Base-by-base conservation (phyloP, 352 stramenopile species). In the Phytopythium chamaehyphon region DNA sequence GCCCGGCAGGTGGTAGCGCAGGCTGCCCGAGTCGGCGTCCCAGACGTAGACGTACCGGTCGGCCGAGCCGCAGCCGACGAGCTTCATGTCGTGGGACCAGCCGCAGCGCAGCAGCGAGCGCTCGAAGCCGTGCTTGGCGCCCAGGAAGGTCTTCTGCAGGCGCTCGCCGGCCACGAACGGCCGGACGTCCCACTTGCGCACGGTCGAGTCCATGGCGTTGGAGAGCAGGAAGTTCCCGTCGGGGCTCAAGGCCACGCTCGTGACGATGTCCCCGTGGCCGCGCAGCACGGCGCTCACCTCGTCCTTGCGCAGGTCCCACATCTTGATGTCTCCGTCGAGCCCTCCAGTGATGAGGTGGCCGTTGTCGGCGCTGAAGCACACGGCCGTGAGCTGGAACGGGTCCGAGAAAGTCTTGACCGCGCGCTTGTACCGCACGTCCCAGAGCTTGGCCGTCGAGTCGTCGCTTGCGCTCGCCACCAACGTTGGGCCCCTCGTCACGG, bases 21-120 rank as follows among this genome's bases (percentile, higher is more conserved):
- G 77, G 56, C 95, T 84, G 5, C 83, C 73, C 47, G 82, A 90
- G 26, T 93, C 74, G 48, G 90, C 80, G 67, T 98, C 95, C 93
- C 93, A 98, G 55, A 98, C 83, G 73, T 98, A 96, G 61, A 98
- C 94, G 54, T 92, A 85, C 38, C 86, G 76, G 70, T 98, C 90
- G 3, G 90, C 85, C 35, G 84, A 96, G n/a, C 89, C 90, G 52
- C 76, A 86, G 22, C 75, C 79, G 15, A 98, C 88, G 57, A 88
- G 85, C 18, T 71, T 76, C 76, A 92, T 90, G 65, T 96, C 83
- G 18, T 67, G 49, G 26, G 87, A 97, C 93, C 93, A 98, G 16
- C 87, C 70, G 58, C 87, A 93, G 54, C 93, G 92, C 47, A 98
- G 90, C 40, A 98, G 68, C 54, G 91, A 95, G 57, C 93, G 92